Conservation (phyloP, 2,329 filamentous ascomycete genomes). For the Aspergillus fijiensis region DNA sequence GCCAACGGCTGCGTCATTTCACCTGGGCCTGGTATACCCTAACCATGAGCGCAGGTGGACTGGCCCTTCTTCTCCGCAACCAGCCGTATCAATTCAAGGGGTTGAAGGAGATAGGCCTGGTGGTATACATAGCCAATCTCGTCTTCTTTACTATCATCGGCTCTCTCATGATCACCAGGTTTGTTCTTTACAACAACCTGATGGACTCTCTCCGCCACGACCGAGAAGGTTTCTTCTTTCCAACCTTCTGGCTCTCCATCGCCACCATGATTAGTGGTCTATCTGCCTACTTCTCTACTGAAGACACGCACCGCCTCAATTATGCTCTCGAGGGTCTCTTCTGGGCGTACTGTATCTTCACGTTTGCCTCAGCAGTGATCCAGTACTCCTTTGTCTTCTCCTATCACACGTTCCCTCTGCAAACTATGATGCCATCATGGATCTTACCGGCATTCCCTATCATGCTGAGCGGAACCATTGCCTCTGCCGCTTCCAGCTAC, state of each 20-base stretch:
- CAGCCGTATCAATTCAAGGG: slow-evolving; percentile 65
- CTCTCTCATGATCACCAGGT: slow-evolving; percentile 58
- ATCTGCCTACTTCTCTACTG: slow-evolving; percentile 64
- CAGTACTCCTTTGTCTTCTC: slow-evolving; percentile 70
- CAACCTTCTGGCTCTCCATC: slow-evolving; percentile 68
- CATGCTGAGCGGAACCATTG: slow-evolving; percentile 71
- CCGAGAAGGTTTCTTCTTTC: slow-evolving; percentile 70
- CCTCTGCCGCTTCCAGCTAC: slow-evolving; percentile 61
- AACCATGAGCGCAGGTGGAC: slow-evolving; percentile 72
- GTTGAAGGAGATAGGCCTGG: slow-evolving; percentile 62
- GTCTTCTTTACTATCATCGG: slow-evolving; percentile 61
- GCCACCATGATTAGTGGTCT: slow-evolving; percentile 68
- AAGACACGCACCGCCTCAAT: slow-evolving; percentile 56
- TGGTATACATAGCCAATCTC: slow-evolving; percentile 69
- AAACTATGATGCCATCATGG: slow-evolving; percentile 73
- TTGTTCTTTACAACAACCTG: slow-evolving; percentile 59
- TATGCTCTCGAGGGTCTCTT: slow-evolving; percentile 64
- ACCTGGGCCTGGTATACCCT: slow-evolving; percentile 73
- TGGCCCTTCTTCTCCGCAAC: slow-evolving; percentile 63
- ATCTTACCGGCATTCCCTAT: slow-evolving; percentile 72
- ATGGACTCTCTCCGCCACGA: slow-evolving; percentile 60
- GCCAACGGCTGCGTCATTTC: slow-evolving; percentile 50
- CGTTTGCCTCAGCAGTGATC: slow-evolving; percentile 60
- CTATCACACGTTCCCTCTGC: slow-evolving; percentile 58
- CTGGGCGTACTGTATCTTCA: slow-evolving; percentile 65